Evolutionary conservation across 208 protist species (phyloP).

Genomic region (Novymonas esmeraldas): DNA sequence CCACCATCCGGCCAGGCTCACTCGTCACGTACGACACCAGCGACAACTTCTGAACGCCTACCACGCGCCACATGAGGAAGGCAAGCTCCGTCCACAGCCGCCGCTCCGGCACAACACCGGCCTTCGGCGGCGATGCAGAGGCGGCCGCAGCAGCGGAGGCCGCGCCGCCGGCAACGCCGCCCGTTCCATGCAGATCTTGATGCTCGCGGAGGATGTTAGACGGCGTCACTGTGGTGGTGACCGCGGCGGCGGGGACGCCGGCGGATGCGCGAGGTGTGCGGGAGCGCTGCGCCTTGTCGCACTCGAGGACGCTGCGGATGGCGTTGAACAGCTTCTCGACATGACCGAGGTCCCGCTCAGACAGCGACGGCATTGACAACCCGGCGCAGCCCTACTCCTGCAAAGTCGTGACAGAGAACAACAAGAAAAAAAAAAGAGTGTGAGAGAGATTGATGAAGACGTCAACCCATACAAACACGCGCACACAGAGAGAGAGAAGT

Average conservation of each 20-base stretch:
- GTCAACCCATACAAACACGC: background rate
- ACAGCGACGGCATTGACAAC: constrained; percentile 56
- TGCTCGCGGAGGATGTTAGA: constrained; percentile 30
- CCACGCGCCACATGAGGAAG: constrained; percentile 68
- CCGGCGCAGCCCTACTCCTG: background rate
- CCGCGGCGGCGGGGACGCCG: background rate
- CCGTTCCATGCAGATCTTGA: constrained; percentile 11
- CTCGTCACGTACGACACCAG: constrained; percentile 61
- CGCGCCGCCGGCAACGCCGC: no score
- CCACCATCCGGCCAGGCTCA: constrained; percentile 36
- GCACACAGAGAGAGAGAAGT: background rate
- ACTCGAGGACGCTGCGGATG: constrained; percentile 42
- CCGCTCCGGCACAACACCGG: constrained; percentile 26
- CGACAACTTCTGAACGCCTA: constrained; percentile 47
- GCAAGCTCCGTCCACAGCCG: constrained; percentile 73
- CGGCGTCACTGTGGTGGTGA: constrained; percentile 14
- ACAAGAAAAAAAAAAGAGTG: background rate
- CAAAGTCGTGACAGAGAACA: background rate
- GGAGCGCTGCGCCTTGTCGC: constrained; percentile 9
- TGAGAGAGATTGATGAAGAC: no score
- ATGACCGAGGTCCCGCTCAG: constrained; percentile 57
- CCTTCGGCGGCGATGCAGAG: background rate
- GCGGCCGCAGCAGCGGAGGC: background rate
- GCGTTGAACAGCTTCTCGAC: constrained; percentile 74
- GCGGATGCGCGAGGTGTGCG: background rate